Evolutionary conservation across 495 filamentous ascomycete genomes (phyloP).

Genomic region (Umbilicaria muhlenbergii): DNA sequence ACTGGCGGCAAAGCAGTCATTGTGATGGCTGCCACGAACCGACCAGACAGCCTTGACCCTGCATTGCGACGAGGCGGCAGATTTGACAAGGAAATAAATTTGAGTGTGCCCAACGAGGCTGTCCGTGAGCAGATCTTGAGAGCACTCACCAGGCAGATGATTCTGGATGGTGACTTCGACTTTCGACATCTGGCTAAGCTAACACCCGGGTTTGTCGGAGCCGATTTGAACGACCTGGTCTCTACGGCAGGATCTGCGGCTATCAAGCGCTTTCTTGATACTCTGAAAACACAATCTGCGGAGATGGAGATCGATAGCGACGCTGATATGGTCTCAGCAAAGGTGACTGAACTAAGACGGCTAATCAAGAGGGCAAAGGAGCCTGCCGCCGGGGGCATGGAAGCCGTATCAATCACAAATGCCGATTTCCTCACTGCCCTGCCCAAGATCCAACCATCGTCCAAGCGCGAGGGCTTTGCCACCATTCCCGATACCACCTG

Average conservation of each 20-base stretch:
- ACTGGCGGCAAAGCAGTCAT: conserved; percentile 83
- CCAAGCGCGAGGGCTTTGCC: conserved; percentile 91
- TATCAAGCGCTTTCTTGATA: conserved; percentile 41
- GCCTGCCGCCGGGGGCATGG: conserved; percentile 25
- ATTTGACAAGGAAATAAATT: conserved; percentile 87
- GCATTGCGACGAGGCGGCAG: conserved; percentile 72
- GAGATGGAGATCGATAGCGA: conserved; percentile 37
- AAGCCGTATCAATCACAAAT: conserved; percentile 31
- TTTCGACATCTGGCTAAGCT: conserved; percentile 68
- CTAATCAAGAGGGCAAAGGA: conserved; percentile 39
- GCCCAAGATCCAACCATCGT: conserved; percentile 76
- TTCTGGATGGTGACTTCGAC: conserved; percentile 55
- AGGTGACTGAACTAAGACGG: conserved; percentile 33
- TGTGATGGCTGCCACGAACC: conserved; percentile 84
- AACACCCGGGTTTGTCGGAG: conserved; percentile 89
- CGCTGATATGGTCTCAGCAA: conserved; percentile 17
- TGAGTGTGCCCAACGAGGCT: conserved; percentile 80
- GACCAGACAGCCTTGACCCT: conserved; percentile 79
- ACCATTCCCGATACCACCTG: conserved; percentile 96
- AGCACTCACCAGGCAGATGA: conserved; percentile 56
- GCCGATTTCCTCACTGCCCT: conserved; percentile 64
- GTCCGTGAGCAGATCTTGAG: conserved; percentile 73
- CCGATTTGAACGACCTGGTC: conserved; percentile 78
- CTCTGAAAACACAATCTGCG: conserved; percentile 32
- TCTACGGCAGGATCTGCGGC: conserved; percentile 53